Percentiles rank a stretch among this genome's conserved stretches.
phyloP scores from a whole-genome alignment of 176 grass and related monocot species.

The Stipa capillata region DNA sequence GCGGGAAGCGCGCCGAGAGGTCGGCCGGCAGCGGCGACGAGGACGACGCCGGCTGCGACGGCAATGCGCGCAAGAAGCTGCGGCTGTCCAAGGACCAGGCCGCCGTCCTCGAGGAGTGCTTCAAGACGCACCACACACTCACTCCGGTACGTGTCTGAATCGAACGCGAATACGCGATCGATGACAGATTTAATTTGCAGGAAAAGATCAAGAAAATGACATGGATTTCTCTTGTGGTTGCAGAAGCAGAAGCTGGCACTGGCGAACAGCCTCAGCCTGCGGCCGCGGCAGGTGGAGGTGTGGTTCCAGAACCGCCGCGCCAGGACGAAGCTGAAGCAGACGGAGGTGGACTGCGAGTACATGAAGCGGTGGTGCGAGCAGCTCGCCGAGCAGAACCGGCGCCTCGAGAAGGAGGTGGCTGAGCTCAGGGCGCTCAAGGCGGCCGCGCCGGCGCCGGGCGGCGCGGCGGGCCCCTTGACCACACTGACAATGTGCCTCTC shows the following conservation, averaged over 20 bases:
- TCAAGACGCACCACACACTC: slow-evolving; percentile 83
- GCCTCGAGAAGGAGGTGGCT: slow-evolving; percentile 82
- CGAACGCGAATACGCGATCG: neutral
- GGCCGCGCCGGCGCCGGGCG: slow-evolving; percentile 8
- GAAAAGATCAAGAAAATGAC: neutral
- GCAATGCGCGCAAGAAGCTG: slow-evolving; percentile 73
- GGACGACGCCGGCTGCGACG: slow-evolving; percentile 47
- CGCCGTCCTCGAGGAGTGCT: slow-evolving; percentile 77
- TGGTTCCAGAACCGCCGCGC: slow-evolving; percentile 96
- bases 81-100: slow-evolving; percentile 88
- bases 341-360: slow-evolving; percentile 91
- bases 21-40: slow-evolving; percentile 56
- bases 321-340: slow-evolving; percentile 90
- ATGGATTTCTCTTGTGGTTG: neutral
- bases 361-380: slow-evolving; percentile 88
- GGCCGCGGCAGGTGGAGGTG: slow-evolving; percentile 87
- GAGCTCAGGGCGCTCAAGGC: slow-evolving; percentile 77
- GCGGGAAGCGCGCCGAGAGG: slow-evolving; percentile 44
- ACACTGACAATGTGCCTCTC: slow-evolving; percentile 86
- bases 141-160: slow-evolving; percentile 43
- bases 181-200: neutral
- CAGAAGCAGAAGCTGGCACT: slow-evolving; percentile 81
- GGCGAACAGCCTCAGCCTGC: slow-evolving; percentile 57
- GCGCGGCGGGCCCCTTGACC: slow-evolving; percentile 38
- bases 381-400: slow-evolving; percentile 77